These are phyloP conservation scores for Aspergillus calidoustus DNA, from an alignment of 2,329 filamentous ascomycete genomes.

Conservation along the genomic window DNA sequence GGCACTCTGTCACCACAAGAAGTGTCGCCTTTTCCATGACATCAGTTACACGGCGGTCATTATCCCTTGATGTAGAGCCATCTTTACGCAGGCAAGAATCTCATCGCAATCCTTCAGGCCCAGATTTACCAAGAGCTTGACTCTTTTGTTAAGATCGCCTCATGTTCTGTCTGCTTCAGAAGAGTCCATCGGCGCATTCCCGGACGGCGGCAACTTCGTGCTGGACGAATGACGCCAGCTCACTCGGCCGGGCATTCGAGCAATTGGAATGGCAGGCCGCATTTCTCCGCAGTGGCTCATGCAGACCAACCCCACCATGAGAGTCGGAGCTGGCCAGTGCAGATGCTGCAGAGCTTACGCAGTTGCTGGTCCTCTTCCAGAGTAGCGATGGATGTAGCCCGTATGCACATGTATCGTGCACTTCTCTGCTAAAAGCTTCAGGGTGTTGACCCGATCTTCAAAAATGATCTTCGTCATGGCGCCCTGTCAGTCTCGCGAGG, in stretches of 20 bases:
- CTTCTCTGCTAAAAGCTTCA: neutral
- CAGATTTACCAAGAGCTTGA: neutral
- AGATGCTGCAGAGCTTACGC: constrained; percentile 9
- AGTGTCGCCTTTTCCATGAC: neutral
- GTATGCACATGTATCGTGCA: constrained; percentile 10
- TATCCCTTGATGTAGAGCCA: constrained; percentile 7
- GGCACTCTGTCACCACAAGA: constrained; percentile 10
- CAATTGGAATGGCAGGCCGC: constrained; percentile 23
- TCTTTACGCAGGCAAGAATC: neutral
- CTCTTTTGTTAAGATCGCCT: neutral
- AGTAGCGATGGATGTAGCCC: neutral
- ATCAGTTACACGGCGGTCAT: constrained; percentile 2
- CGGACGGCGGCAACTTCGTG: constrained; percentile 1
- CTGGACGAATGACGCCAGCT: constrained; percentile 25
- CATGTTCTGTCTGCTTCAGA: neutral
- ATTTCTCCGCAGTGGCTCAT: constrained; percentile 29
- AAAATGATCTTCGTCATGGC: constrained; percentile 16
- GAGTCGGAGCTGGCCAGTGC: constrained; percentile 7
- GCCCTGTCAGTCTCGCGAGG: constrained; percentile 13
- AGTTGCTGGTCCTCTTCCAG: neutral
- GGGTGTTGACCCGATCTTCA: constrained; percentile 13
- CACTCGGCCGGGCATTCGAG: constrained; percentile 20
- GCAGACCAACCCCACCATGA: constrained; percentile 21
- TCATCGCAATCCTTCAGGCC: neutral
- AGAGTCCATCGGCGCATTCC: neutral